Base-by-base conservation (phyloP, 2,329 filamentous ascomycete genomes). In the Parasarocladium wereldwijsianum region DNA sequence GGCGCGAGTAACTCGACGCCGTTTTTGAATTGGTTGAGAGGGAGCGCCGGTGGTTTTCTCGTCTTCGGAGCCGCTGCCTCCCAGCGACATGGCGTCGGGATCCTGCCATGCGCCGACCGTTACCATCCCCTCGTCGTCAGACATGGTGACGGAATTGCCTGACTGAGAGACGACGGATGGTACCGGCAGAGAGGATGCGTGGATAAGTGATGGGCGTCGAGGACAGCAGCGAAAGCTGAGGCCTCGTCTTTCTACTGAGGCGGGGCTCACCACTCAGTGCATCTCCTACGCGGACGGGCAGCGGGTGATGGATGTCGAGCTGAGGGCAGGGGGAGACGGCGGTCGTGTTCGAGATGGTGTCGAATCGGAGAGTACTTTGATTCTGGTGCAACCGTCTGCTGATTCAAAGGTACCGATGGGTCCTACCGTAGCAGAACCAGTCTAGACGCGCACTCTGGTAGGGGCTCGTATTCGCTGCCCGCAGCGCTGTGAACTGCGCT, bases 1-100 rank as follows among this genome's bases (percentile, higher is more conserved):
- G 23, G 81, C 81, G 43, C 82, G 66, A 13, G 80, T 86, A 25
- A 87, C 81, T 46, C 82, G 66, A 32, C 80, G 66, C 37, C 81
- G 66, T 50, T 87, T 86, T 47, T 85, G 80, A 35, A 80, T 62
- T 10, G 77, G 78, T 40, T 61, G 55, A 22, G 54, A 56, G n/a
- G 58, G 47, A 11, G 50, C 49, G 31, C 56, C 54, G 20, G 32
- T 46, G 42, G 38, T 55, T 52, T 58, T 41, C 32, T 60, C 55
- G 34, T 51, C 47, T 35, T 56, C 49, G 42, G 62, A 56, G 42
- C 55, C 47, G 46, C 54, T 64, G 36, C 47, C 60, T 34, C 50
- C 55, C 34, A 52, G 60, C 33, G 51, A 61, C 23, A 44, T 53
- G 34, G 47, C 44, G 36, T 49, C 52, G 18, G 44, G 38, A 14